Evolutionary conservation across 495 filamentous ascomycete species (phyloP).

Genomic region (Neurospora sp.): DNA sequence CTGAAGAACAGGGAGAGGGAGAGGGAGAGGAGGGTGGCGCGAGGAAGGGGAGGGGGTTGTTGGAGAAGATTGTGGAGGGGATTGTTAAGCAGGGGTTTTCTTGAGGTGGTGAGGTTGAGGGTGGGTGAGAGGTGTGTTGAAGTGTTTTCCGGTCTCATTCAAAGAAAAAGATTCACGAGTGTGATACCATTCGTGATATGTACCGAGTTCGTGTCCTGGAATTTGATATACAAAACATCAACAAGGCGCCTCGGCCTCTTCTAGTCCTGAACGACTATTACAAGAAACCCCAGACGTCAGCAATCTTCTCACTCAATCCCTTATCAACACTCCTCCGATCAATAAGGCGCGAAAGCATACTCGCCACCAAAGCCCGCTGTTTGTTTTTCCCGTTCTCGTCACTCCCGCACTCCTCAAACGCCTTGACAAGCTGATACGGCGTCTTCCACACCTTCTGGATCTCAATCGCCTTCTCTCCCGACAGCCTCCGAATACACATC

Average conservation of each 20-base stretch:
- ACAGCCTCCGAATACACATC: slow-evolving; percentile 72
- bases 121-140: too few species aligned
- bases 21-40: slow-evolving; percentile 32
- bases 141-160: too few species aligned
- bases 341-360: slow-evolving; percentile 43
- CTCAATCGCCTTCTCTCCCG: slow-evolving; percentile 71
- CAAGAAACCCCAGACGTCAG: slow-evolving; percentile 56
- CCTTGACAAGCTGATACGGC: slow-evolving; percentile 57
- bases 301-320: slow-evolving; percentile 55
- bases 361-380: slow-evolving; percentile 43
- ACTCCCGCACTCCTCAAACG: slow-evolving; percentile 43
- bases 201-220: neutral
- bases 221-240: neutral
- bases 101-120: neutral
- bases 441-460: slow-evolving; percentile 70
- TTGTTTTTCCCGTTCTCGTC: slow-evolving; percentile 38
- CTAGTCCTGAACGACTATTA: neutral
- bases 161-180: neutral
- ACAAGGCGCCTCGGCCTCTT: slow-evolving; percentile 6
- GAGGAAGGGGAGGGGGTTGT: slow-evolving; percentile 43
- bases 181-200: neutral
- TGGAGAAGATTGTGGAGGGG: slow-evolving; percentile 76
- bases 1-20: neutral
- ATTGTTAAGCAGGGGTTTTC: slow-evolving; percentile 63
- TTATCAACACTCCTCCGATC: slow-evolving; percentile 60